A percentile compares a stretch with the other conserved stretches of the same genome.
phyloP scores from a whole-genome alignment of 768 basidiomycete genomes.

The Lentinula guzmanii region DNA sequence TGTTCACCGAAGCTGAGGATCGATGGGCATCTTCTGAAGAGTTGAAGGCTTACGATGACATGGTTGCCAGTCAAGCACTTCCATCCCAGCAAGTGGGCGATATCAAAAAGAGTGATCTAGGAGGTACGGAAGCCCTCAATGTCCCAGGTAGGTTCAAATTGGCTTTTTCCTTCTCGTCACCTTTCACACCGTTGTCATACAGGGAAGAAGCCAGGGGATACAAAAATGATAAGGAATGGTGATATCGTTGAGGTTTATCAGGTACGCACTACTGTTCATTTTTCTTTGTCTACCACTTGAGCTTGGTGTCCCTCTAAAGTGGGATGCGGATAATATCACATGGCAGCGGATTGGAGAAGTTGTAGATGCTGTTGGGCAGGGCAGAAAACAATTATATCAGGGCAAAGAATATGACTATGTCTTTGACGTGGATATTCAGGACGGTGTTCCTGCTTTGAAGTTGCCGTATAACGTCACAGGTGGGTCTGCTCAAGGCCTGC shows the following conservation, averaged over 20 bases:
- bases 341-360: slow-evolving; percentile 98
- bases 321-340: slow-evolving; percentile 53
- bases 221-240: slow-evolving; percentile 83
- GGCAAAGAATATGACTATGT: slow-evolving; percentile 98
- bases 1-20: slow-evolving; percentile 73
- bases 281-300: neutral
- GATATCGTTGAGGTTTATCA: slow-evolving; percentile 87
- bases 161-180: neutral
- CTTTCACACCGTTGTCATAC: slow-evolving; percentile 1
- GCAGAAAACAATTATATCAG: slow-evolving; percentile 86
- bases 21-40: slow-evolving; percentile 67
- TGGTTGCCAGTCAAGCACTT: slow-evolving; percentile 72
- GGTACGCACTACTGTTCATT: slow-evolving; percentile 32
- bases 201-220: slow-evolving; percentile 94
- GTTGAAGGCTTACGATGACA: slow-evolving; percentile 64
- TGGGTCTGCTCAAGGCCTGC: slow-evolving; percentile 17
- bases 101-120: slow-evolving; percentile 87
- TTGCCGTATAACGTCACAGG: slow-evolving; percentile 90
- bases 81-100: slow-evolving; percentile 88
- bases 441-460: slow-evolving; percentile 88
- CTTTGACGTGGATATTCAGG: slow-evolving; percentile 96
- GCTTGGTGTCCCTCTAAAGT: slow-evolving; percentile 40
- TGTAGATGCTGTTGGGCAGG: slow-evolving; percentile 87
- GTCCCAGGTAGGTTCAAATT: slow-evolving; percentile 51
- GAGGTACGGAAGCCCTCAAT: slow-evolving; percentile 75